Evolutionary conservation across 306 rosid genomes (phyloP).

Genomic region (Lathyrus sativus): DNA sequence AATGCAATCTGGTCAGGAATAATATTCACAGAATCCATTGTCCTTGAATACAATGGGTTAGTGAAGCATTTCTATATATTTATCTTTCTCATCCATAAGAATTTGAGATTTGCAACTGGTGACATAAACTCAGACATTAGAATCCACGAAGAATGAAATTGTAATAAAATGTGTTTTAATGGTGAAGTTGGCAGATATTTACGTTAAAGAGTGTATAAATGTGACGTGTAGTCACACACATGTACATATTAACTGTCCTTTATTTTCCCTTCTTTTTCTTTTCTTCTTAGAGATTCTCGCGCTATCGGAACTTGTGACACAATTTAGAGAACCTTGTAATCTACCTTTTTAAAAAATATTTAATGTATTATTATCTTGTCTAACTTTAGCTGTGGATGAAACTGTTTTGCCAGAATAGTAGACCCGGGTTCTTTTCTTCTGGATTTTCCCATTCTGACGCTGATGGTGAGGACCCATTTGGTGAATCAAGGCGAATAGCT

Average conservation of each 20-base stretch:
- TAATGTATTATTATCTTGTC: slow-evolving; percentile 19
- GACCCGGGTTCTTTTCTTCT: slow-evolving; percentile 66
- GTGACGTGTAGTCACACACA: neutral
- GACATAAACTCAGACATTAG: slow-evolving; percentile 6
- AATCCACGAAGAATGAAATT: slow-evolving; percentile 10
- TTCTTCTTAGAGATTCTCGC: neutral
- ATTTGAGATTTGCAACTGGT: neutral
- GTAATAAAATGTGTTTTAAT: neutral
- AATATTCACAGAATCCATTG: slow-evolving; percentile 17
- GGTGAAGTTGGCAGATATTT: slow-evolving; percentile 21
- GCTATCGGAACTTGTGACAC: slow-evolving; percentile 8
- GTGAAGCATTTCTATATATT: slow-evolving; percentile 28
- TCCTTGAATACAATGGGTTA: slow-evolving; percentile 28
- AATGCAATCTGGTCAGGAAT: neutral
- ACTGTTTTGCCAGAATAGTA: slow-evolving; percentile 67
- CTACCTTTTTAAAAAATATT: neutral
- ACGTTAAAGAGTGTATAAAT: neutral
- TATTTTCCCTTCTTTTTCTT: no score
- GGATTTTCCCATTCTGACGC: slow-evolving; percentile 65
- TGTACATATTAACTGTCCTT: no score
- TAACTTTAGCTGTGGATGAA: slow-evolving; percentile 47
- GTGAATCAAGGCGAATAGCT: slow-evolving; percentile 76
- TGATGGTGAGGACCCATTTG: slow-evolving; percentile 72
- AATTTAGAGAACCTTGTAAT: slow-evolving; percentile 12
- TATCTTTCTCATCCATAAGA: slow-evolving; percentile 1